Conservation (phyloP, 257 asterid genomes). For the Paraleonurus japonicus region DNA sequence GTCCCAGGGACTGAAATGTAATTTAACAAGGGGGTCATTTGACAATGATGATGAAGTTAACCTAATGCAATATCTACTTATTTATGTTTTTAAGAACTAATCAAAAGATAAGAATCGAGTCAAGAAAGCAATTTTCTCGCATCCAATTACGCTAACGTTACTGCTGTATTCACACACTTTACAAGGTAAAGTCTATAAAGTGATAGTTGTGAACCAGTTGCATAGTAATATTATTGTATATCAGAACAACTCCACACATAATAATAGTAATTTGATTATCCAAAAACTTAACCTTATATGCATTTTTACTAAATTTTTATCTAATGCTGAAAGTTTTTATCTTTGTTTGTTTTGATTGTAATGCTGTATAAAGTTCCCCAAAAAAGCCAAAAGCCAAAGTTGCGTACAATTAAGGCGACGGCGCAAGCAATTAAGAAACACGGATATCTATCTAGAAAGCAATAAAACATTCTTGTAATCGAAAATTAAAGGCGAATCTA, state of each 20-base stretch:
- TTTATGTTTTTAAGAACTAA: not conserved
- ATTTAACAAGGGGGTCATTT: conserved; percentile 1
- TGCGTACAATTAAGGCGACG: not conserved
- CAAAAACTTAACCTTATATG: not conserved
- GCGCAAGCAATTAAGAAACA: not conserved
- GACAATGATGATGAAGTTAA: not conserved
- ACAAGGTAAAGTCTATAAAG: too few species aligned
- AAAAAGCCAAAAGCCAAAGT: not conserved
- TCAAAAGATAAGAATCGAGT: not conserved
- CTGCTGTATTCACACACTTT: not conserved
- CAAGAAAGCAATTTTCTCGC: not conserved
- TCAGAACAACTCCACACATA: not conserved
- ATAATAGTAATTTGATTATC: not conserved
- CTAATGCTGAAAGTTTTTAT: not conserved
- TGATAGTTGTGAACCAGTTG: too few species aligned
- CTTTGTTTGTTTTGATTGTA: not conserved
- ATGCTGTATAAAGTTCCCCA: not conserved
- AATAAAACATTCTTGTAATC: not conserved
- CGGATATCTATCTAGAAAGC: conserved; percentile 11
- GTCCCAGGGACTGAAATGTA: conserved; percentile 55
- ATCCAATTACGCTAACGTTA: not conserved
- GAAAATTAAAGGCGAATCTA: not conserved
- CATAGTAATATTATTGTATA: too few species aligned
- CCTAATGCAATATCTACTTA: not conserved
- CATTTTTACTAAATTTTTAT: not conserved